Evolutionary conservation across 805 yeast species (phyloP).

Genomic region (Candida boleticola): DNA sequence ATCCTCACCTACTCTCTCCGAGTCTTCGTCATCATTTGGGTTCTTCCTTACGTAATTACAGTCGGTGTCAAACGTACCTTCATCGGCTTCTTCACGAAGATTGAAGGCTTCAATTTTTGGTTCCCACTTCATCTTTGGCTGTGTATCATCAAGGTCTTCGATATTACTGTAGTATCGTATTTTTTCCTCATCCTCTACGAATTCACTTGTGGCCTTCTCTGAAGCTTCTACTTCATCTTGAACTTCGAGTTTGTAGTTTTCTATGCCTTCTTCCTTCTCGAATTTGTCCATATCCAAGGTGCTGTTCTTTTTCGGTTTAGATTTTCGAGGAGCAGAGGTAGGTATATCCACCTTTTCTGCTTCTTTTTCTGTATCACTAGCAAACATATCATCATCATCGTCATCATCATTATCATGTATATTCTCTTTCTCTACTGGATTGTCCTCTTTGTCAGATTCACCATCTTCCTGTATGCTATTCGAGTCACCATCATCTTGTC

Average conservation of each 20-base stretch:
- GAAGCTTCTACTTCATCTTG: constrained; percentile 10
- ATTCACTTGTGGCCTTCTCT: background rate
- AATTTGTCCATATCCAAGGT: constrained; percentile 23
- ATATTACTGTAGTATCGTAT: constrained; percentile 26
- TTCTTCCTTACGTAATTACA: constrained; percentile 53
- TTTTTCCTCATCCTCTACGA: constrained; percentile 11
- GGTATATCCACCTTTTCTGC: constrained; percentile 10
- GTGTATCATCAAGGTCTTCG: constrained; percentile 15
- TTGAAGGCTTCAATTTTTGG: constrained; percentile 64
- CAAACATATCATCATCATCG: constrained; percentile 44
- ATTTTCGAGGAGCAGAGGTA: constrained; percentile 11
- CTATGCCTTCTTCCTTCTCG: constrained; percentile 23
- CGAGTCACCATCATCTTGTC: constrained; percentile 10
- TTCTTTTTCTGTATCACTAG: constrained; percentile 24
- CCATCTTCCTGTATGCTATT: constrained; percentile 3
- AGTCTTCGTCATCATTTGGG: constrained; percentile 19
- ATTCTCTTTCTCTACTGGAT: constrained; percentile 4
- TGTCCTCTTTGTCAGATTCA: constrained; percentile 2
- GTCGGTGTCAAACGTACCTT: constrained; percentile 58
- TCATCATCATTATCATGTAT: constrained; percentile 7
- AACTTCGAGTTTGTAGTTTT: constrained; percentile 7
- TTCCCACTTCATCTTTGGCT: constrained; percentile 13
- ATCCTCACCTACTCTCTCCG: constrained; percentile 23
- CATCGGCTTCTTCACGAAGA: constrained; percentile 52
- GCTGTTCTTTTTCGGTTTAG: constrained; percentile 7